Conservation (phyloP, 2,329 filamentous ascomycete genomes). For the Grosmannia penicillata region DNA sequence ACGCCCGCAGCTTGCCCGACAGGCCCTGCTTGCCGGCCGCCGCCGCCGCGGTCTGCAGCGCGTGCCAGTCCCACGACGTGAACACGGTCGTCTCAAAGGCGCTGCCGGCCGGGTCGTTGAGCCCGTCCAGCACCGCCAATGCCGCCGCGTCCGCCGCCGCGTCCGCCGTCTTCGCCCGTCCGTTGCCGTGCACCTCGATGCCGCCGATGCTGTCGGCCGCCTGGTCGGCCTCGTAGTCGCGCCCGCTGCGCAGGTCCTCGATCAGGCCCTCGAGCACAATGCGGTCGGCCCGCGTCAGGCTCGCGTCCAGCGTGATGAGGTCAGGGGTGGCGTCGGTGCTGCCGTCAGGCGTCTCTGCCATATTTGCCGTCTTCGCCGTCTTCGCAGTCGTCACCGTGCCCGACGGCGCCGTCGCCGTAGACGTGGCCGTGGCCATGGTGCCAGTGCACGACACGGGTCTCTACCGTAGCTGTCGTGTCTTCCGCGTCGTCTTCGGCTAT, state of each 20-base stretch:
- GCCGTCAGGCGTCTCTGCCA: no score
- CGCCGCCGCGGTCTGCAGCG: constrained; percentile 18
- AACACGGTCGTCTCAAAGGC: constrained; percentile 32
- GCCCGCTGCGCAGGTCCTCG: constrained; percentile 19
- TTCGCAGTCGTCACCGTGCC: no score
- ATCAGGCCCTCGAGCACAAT: constrained; percentile 24
- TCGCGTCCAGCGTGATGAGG: constrained; percentile 21
- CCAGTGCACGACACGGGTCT: no score
- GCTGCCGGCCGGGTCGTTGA: constrained; percentile 24
- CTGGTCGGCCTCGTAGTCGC: constrained; percentile 10
- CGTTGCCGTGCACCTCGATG: constrained; percentile 6
- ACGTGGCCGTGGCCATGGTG: no score
- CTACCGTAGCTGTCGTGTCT: no score
- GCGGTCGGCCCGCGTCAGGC: constrained; percentile 25
- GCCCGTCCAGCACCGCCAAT: constrained; percentile 22
- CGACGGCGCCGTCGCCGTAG: no score
- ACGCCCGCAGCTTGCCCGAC: constrained; percentile 24
- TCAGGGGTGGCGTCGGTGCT: constrained; percentile 4
- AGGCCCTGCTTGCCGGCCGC: constrained; percentile 1
- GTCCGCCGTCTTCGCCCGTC: neutral
- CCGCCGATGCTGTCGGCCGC: constrained; percentile 2
- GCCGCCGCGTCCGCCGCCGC: constrained; percentile 11
- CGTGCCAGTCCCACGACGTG: constrained; percentile 23
- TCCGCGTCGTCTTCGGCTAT: no score
- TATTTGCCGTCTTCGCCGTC: no score